Evolutionary conservation across 2,329 filamentous ascomycete genomes (phyloP).

Genomic region (Capronia coronata): DNA sequence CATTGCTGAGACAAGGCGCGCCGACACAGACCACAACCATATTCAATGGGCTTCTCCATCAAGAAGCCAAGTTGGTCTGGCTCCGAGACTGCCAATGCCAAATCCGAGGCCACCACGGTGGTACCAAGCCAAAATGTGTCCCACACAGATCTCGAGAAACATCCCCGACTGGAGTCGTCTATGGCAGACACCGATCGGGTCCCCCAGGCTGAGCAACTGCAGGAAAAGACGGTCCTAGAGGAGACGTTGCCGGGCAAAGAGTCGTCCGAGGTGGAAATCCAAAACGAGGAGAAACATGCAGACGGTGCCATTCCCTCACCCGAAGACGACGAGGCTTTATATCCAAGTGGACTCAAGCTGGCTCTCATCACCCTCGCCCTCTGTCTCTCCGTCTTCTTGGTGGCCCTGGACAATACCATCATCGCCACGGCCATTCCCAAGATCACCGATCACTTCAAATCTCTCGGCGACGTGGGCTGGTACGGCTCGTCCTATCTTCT

Average conservation of each 20-base stretch:
- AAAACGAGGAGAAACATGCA: slow-evolving; percentile 11
- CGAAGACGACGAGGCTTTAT: slow-evolving; percentile 34
- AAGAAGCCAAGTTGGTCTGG: slow-evolving; percentile 8
- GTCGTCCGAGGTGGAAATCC: slow-evolving; percentile 8
- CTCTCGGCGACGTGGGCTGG: slow-evolving; percentile 28
- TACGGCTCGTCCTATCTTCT: slow-evolving; percentile 29
- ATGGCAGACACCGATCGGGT: slow-evolving; percentile 1
- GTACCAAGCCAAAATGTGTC: slow-evolving; percentile 24
- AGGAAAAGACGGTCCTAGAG: not conserved
- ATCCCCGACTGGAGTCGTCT: slow-evolving; percentile 2
- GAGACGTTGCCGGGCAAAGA: not conserved
- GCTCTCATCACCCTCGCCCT: slow-evolving; percentile 34
- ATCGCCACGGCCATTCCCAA: slow-evolving; percentile 29
- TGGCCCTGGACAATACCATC: slow-evolving; percentile 37
- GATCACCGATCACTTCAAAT: slow-evolving; percentile 29
- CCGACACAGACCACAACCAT: not conserved
- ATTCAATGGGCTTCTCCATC: slow-evolving; percentile 16
- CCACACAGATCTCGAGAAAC: slow-evolving; percentile 20
- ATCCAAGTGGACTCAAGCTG: slow-evolving; percentile 33
- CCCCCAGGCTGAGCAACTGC: not conserved
- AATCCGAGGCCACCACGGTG: slow-evolving; percentile 19
- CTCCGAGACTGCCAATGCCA: slow-evolving; percentile 7
- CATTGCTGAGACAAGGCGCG: too few relatives aligned
- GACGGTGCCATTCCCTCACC: not conserved
- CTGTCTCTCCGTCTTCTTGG: slow-evolving; percentile 37